A percentile compares a stretch with the other conserved stretches of the same genome.
phyloP scores from a whole-genome alignment of 225 moss, liverwort and hornwort species.

The Takakia lepidozioides region DNA sequence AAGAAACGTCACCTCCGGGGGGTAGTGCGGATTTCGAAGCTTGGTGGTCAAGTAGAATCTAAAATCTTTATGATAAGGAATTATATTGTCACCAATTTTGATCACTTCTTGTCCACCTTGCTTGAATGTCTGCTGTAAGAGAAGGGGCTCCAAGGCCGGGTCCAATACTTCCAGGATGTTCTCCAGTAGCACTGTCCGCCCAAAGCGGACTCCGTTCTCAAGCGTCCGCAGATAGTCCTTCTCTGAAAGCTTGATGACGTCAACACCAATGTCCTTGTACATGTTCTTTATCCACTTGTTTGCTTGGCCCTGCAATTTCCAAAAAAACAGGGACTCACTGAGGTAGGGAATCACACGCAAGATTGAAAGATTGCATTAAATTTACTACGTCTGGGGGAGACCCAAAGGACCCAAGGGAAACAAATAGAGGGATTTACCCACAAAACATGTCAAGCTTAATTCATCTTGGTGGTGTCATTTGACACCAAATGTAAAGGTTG shows the following conservation, averaged over 20 bases:
- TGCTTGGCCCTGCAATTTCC: constrained; percentile 70
- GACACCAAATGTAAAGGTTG: too few species aligned
- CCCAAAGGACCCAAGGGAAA: too few species aligned
- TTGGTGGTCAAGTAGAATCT: constrained; percentile 83
- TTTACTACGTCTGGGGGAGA: too few species aligned
- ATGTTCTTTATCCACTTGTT: constrained; percentile 95
- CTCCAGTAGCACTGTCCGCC: constrained; percentile 60
- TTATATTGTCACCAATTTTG: constrained; percentile 86
- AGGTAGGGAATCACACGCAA: too few species aligned
- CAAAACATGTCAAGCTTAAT: too few species aligned
- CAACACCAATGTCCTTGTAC: constrained; percentile 81
- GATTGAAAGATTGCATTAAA: too few species aligned
- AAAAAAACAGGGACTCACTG: too few species aligned
- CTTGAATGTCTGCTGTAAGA: constrained; percentile 75
- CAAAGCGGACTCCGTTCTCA: constrained; percentile 82
- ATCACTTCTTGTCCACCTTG: constrained; percentile 93
- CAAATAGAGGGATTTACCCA: too few species aligned
- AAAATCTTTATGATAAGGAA: constrained; percentile 85
- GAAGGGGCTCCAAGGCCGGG: constrained; percentile 79
- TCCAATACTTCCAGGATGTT: constrained; percentile 76
- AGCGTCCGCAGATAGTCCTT: constrained; percentile 79
- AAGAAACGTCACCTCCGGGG: constrained; percentile 90
- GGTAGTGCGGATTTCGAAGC: constrained; percentile 80
- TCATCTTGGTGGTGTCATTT: too few species aligned
- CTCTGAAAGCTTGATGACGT: constrained; percentile 79